These are phyloP conservation scores for Apophysomyces sp. DNA, from an alignment of 371 early-diverging fungal genomes.

Conservation along the genomic window DNA sequence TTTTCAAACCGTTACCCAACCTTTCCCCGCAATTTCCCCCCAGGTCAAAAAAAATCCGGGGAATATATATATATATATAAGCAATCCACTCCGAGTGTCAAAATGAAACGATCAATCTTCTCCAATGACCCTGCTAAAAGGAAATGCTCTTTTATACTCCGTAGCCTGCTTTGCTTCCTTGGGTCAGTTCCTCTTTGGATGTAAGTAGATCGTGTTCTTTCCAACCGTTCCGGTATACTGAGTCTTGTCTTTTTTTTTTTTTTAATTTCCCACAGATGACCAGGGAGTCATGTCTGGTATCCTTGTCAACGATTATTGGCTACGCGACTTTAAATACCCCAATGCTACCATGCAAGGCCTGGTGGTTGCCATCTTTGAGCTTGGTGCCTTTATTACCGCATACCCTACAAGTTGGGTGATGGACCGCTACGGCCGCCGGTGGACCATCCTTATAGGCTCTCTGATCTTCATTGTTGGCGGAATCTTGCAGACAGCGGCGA, in stretches of 20 bases:
- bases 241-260: too few species aligned
- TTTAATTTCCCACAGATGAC: slow-evolving; percentile 26
- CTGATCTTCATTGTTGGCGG: slow-evolving; percentile 51
- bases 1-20: not conserved
- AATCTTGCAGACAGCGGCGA: slow-evolving; percentile 35
- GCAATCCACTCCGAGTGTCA: not conserved
- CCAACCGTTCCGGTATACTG: too few species aligned
- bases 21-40: slow-evolving; percentile 2
- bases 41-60: not conserved
- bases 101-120: not conserved
- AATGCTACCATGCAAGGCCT: slow-evolving; percentile 37
- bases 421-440: slow-evolving; percentile 44
- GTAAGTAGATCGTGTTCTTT: too few species aligned
- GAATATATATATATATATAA: not conserved
- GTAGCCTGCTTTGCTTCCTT: slow-evolving; percentile 40
- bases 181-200: slow-evolving; percentile 44
- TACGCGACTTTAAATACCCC: slow-evolving; percentile 24
- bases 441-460: slow-evolving; percentile 47
- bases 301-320: slow-evolving; percentile 34
- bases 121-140: slow-evolving; percentile 6
- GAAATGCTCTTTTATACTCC: slow-evolving; percentile 22
- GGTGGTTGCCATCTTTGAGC: slow-evolving; percentile 36
- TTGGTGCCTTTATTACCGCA: slow-evolving; percentile 44
- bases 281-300: slow-evolving; percentile 43
- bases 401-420: slow-evolving; percentile 37